Conservation (phyloP, 1,139 yeast species). For the Hyphopichia fennica region DNA sequence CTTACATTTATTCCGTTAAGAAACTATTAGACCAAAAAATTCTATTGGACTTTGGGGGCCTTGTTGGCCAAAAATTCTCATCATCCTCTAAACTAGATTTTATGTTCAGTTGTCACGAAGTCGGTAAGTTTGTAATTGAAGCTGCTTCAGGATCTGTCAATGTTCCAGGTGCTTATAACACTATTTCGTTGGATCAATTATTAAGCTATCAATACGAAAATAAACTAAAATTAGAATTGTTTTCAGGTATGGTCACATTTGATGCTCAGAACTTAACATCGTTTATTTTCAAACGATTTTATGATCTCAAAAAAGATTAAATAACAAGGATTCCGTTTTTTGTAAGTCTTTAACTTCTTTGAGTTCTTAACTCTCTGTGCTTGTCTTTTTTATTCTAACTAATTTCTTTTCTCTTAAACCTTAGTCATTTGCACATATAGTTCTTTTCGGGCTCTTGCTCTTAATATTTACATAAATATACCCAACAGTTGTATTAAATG, state of each 20-base stretch:
- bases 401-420: no score
- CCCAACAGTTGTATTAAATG: no score
- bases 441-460: no score
- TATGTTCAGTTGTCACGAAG: slow-evolving; percentile 73
- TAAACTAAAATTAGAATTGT: slow-evolving; percentile 49
- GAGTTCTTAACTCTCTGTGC: no score
- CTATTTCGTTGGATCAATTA: slow-evolving; percentile 65
- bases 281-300: slow-evolving; percentile 72
- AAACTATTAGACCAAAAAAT: slow-evolving; percentile 75
- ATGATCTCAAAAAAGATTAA: slow-evolving; percentile 41
- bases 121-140: slow-evolving; percentile 72
- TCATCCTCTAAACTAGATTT: slow-evolving; percentile 68
- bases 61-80: slow-evolving; percentile 38
- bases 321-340: not conserved
- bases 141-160: slow-evolving; percentile 47
- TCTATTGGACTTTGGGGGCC: slow-evolving; percentile 56
- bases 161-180: slow-evolving; percentile 53
- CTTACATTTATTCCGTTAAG: slow-evolving; percentile 78
- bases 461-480: no score
- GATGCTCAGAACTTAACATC: slow-evolving; percentile 65
- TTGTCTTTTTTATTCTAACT: no score
- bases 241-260: slow-evolving; percentile 66
- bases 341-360: no score
- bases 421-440: no score
- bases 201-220: slow-evolving; percentile 67